These are phyloP conservation scores for Coemansia reversa DNA, from an alignment of 192 early-diverging fungal genomes.

Conservation along the genomic window DNA sequence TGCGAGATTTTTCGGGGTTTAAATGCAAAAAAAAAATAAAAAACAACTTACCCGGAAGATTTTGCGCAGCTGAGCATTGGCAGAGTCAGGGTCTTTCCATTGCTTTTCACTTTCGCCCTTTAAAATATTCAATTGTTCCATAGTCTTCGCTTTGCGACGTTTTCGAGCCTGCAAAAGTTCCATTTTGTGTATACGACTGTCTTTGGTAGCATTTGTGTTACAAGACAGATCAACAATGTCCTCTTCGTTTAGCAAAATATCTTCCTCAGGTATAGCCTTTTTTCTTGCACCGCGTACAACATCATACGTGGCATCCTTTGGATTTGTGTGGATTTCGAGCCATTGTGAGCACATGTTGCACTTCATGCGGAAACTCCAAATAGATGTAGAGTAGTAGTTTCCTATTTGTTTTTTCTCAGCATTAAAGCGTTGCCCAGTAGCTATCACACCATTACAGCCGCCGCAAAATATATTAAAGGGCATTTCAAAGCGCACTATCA, in stretches of 20 bases:
- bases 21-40: no score
- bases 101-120: slow-evolving; percentile 61
- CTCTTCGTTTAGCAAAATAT: slow-evolving; percentile 60
- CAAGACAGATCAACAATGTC: slow-evolving; percentile 62
- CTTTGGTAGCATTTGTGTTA: slow-evolving; percentile 40
- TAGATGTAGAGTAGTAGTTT: slow-evolving; percentile 82
- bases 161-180: slow-evolving; percentile 61
- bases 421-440: slow-evolving; percentile 90
- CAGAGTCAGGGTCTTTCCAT: slow-evolving; percentile 78
- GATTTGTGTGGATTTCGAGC: slow-evolving; percentile 94
- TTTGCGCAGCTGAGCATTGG: slow-evolving; percentile 69
- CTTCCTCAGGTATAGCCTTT: slow-evolving; percentile 74
- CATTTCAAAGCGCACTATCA: slow-evolving; percentile 84
- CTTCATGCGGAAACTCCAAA: slow-evolving; percentile 90
- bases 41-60: slow-evolving; percentile 58
- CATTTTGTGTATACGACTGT: slow-evolving; percentile 46
- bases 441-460: slow-evolving; percentile 81
- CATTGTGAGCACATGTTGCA: slow-evolving; percentile 83
- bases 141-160: slow-evolving; percentile 47
- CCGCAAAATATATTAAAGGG: slow-evolving; percentile 91
- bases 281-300: slow-evolving; percentile 66
- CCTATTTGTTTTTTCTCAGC: slow-evolving; percentile 93
- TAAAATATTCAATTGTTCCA: slow-evolving; percentile 55
- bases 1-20: no score
- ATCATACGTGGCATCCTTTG: slow-evolving; percentile 61